phyloP scores from a whole-genome alignment of 73 alveolate species.

The Paraurostyla sp. region DNA sequence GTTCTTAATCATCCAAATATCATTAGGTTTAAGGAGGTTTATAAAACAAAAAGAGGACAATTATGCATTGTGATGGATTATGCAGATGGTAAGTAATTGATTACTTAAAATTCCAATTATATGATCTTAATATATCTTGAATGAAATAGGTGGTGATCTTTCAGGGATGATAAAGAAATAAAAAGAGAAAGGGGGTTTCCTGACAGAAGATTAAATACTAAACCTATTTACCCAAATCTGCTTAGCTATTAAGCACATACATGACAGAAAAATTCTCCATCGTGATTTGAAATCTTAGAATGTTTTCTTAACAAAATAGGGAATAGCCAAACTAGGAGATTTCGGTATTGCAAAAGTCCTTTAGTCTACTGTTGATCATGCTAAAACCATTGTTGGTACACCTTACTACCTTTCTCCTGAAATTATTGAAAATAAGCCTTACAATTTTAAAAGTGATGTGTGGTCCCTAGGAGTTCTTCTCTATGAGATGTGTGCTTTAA shows the following conservation, averaged over 20 bases:
- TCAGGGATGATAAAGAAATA: slow-evolving; percentile 69
- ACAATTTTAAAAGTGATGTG: slow-evolving; percentile 87
- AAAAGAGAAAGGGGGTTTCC: slow-evolving; percentile 63
- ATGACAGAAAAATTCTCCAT: slow-evolving; percentile 94
- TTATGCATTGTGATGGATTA: slow-evolving; percentile 91
- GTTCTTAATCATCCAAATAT: slow-evolving; percentile 95
- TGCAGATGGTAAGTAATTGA: slow-evolving; percentile 95
- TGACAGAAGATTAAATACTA: slow-evolving; percentile 91
- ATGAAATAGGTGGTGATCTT: slow-evolving; percentile 83
- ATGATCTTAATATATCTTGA: no score
- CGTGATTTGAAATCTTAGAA: slow-evolving; percentile 93
- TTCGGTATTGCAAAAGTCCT: slow-evolving; percentile 95
- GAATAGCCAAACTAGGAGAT: slow-evolving; percentile 94
- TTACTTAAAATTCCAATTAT: slow-evolving; percentile 42
- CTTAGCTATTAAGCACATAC: slow-evolving; percentile 96
- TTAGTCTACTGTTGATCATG: slow-evolving; percentile 86
- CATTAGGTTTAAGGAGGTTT: slow-evolving; percentile 92
- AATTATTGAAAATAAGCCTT: slow-evolving; percentile 90
- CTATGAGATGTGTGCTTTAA: slow-evolving; percentile 91
- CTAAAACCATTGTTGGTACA: slow-evolving; percentile 94
- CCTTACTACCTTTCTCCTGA: slow-evolving; percentile 97
- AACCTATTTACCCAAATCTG: slow-evolving; percentile 95
- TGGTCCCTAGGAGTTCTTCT: slow-evolving; percentile 94
- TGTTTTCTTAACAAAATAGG: slow-evolving; percentile 84
- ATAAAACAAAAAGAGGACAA: slow-evolving; percentile 89